Base-by-base conservation (phyloP, 371 early-diverging fungal genomes). In the Rhizopus delemar region DNA sequence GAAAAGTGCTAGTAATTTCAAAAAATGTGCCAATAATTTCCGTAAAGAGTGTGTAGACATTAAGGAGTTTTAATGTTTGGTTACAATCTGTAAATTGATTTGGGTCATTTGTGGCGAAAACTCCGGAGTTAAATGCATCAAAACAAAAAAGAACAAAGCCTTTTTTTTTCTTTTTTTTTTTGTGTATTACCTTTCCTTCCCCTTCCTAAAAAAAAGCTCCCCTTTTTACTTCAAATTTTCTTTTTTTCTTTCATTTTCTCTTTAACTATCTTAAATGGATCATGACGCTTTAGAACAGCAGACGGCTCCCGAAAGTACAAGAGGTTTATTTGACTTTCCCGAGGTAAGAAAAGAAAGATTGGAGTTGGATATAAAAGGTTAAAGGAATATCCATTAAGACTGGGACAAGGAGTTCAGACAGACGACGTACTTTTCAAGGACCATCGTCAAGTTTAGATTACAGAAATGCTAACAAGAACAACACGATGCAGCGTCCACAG, bases 221-320 rank as follows among this genome's bases (percentile, higher is more conserved):
- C 4, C 35, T 7, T 38, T 15, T 41, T 57, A 31, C 51, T 56
- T 43, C 41, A 66, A 8, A 54, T 64, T 32, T 38, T 62, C 31
- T 41, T 54, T 41, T 33, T 36, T 35, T 56, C 29, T 61, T 31
- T 49, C 46, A 28, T 59, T 33, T 22, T 22, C 22, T 22, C 22
- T 22, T 22, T 22, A 56, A 58, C 39, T 65, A 61, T 57, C 64
- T 57, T 63, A 50, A 66, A 71, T 75, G 60, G 68, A 67, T 53
- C 70, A 71, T 64, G 77, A 76, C 52, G 65, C 73, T 36, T 38
- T 74, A 65, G 74, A 77, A 54, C 77, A 80, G 11, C 77, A 80
- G 66, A 77, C 80, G 22, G 80, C 80, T 41, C 80, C 80, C 15
- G 80, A 80, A 64, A 77, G 77, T 53, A 80, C 80, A 43, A 68